A percentile compares a stretch with the other conserved stretches of the same genome.
phyloP scores from a whole-genome alignment of 2,329 filamentous ascomycete species.

The Ophiostoma himal-ulmi region DNA sequence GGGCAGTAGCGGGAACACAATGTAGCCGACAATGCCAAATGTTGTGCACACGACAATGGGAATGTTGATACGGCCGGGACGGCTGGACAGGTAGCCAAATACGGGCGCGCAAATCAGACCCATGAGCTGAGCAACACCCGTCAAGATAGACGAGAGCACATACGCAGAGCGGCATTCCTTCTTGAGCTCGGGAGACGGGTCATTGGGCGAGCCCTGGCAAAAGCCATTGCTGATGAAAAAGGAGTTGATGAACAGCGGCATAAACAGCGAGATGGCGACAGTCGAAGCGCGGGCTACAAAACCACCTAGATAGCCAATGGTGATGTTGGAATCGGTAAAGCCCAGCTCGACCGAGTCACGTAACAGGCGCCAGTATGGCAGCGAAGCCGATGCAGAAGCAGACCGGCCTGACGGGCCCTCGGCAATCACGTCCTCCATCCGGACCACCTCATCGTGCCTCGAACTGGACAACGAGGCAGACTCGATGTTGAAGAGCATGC shows the following conservation, averaged over 20 bases:
- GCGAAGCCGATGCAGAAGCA: conserved; percentile 19
- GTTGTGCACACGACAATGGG: conserved; percentile 68
- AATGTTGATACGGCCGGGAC: conserved; percentile 47
- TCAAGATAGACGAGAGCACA: conserved; percentile 77
- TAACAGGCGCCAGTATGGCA: conserved; percentile 57
- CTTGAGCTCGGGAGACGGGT: conserved; percentile 69
- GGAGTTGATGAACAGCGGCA: conserved; percentile 86
- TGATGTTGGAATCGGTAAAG: conserved; percentile 69
- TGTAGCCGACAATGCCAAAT: conserved; percentile 72
- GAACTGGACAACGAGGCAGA: neutral
- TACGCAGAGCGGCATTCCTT: conserved; percentile 81
- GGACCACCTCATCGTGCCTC: conserved; percentile 15
- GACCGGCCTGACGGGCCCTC: conserved; percentile 6
- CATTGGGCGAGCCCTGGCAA: conserved; percentile 62
- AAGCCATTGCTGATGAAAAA: conserved; percentile 79
- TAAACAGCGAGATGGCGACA: conserved; percentile 90
- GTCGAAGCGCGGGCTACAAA: conserved; percentile 93
- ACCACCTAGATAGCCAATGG: conserved; percentile 82
- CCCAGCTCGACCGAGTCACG: conserved; percentile 62
- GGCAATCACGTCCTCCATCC: conserved; percentile 20
- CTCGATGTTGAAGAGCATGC: conserved; percentile 46
- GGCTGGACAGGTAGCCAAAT: conserved; percentile 79
- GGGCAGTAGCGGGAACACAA: conserved; percentile 64
- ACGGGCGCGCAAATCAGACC: conserved; percentile 78
- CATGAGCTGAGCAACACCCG: conserved; percentile 80